Evolutionary conservation across 2,329 filamentous ascomycete species (phyloP).

Genomic region (Penicillium crustosum): DNA sequence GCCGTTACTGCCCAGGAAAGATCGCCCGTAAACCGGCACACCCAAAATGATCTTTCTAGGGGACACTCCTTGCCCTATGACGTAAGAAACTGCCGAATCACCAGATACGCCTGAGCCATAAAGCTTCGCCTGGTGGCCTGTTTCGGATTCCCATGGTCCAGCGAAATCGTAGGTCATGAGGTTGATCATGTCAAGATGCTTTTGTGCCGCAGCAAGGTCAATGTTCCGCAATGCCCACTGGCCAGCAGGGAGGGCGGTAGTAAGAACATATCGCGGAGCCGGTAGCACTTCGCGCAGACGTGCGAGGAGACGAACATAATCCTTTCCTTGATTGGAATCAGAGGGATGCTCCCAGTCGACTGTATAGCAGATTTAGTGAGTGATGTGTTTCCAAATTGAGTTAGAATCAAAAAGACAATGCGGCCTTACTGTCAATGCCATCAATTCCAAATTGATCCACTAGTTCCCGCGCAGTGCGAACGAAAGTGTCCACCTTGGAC

Average conservation of each 20-base stretch:
- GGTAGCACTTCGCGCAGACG: slow-evolving; percentile 67
- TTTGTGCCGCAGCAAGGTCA: slow-evolving; percentile 61
- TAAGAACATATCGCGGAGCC: slow-evolving; percentile 66
- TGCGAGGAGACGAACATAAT: slow-evolving; percentile 69
- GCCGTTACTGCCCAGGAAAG: slow-evolving; percentile 65
- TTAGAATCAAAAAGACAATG: not conserved
- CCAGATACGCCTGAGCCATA: slow-evolving; percentile 62
- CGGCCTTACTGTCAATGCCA: slow-evolving; percentile 69
- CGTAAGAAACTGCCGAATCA: slow-evolving; percentile 65
- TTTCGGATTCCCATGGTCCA: slow-evolving; percentile 65
- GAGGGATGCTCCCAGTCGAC: slow-evolving; percentile 80
- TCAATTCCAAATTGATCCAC: slow-evolving; percentile 71
- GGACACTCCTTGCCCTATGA: slow-evolving; percentile 66
- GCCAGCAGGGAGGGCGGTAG: slow-evolving; percentile 69
- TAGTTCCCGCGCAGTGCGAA: slow-evolving; percentile 63
- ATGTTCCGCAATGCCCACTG: slow-evolving; percentile 67
- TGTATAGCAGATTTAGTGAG: slow-evolving; percentile 36
- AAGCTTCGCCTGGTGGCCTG: slow-evolving; percentile 75
- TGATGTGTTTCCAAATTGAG: not conserved
- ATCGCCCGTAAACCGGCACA: slow-evolving; percentile 72
- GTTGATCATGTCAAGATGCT: slow-evolving; percentile 73
- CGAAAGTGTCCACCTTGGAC: slow-evolving; percentile 66
- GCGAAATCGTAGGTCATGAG: slow-evolving; percentile 79
- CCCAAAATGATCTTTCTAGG: slow-evolving; percentile 72
- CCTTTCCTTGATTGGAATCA: slow-evolving; percentile 62